These are phyloP conservation scores for Phoma herbarum DNA, from an alignment of 2,329 filamentous ascomycete species.

Conservation along the genomic window DNA sequence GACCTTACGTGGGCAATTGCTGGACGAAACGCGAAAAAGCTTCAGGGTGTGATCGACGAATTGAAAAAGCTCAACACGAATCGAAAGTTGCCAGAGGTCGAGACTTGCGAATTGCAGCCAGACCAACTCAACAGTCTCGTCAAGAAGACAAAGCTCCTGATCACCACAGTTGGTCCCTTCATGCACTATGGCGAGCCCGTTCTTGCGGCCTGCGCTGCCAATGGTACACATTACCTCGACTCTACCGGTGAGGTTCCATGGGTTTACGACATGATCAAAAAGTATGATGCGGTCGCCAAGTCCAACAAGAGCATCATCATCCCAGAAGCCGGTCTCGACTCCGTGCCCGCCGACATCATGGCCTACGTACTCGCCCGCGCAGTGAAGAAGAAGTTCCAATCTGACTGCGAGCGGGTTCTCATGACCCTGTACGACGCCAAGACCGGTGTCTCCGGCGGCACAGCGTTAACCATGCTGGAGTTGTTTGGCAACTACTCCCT, in stretches of 20 bases:
- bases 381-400: slow-evolving; percentile 61
- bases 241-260: slow-evolving; percentile 72
- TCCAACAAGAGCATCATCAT: slow-evolving; percentile 68
- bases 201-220: slow-evolving; percentile 69
- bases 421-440: slow-evolving; percentile 64
- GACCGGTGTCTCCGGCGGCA: slow-evolving; percentile 62
- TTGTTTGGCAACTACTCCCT: slow-evolving; percentile 60
- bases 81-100: slow-evolving; percentile 62
- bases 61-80: slow-evolving; percentile 74
- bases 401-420: slow-evolving; percentile 61
- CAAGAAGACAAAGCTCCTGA: slow-evolving; percentile 65
- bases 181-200: slow-evolving; percentile 70
- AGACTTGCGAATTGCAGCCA: slow-evolving; percentile 54
- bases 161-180: slow-evolving; percentile 71
- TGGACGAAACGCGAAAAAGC: slow-evolving; percentile 79
- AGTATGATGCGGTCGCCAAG: slow-evolving; percentile 68
- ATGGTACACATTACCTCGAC: slow-evolving; percentile 74
- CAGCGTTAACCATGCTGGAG: slow-evolving; percentile 70
- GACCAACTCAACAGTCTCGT: slow-evolving; percentile 62
- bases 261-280: slow-evolving; percentile 68
- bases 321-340: slow-evolving; percentile 68
- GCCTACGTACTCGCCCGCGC: slow-evolving; percentile 62
- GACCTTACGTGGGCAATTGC: slow-evolving; percentile 88
- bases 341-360: slow-evolving; percentile 67
- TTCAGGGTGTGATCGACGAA: slow-evolving; percentile 72